Base-by-base conservation (phyloP, 441 rosid genomes). In the Populus hybrid region DNA sequence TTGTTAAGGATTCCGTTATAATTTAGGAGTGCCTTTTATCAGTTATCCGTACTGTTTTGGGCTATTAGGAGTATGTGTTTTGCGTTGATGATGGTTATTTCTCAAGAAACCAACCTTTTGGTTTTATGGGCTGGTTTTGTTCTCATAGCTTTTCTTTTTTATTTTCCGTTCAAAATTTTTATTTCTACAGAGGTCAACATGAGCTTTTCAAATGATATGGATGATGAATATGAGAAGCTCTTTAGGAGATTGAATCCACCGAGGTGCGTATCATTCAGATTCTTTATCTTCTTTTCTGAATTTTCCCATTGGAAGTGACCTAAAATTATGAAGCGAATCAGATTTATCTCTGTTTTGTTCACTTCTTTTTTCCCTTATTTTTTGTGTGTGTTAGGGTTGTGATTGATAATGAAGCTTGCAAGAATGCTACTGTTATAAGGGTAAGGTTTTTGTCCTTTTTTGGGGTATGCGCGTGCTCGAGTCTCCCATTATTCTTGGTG, bases 231-330 rank as follows among this genome's bases (percentile, higher is more conserved):
- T 80, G 94, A 86, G 87, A 93, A 93, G 64, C 91, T 93, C 45
- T 86, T 91, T 36, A 80, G 90, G 77, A 93, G 96, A 84, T 86
- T 93, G 91, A 93, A 93, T 80, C 98, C 96, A 59, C 98, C 98
- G 28, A 90, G 96, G 96, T 90, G 80, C 23, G 68, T 75, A 66
- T 63, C 3, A 11, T 42, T 4, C 16, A 67, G 23, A 71, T 64
- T 42, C 69, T 0, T 38, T 35, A 24, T 73, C 65, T 75, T 74
- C 68, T 64, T 79, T 35, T 9, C 33, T 77, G 21, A 56, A 16
- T 73, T 73, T 26, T 29, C 26, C 16, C 1, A 69, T 6, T 21
- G 50, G 64, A 64, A 69, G 50, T 26, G 23, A 74, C 24, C 24
- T 76, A 20, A 35, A 71, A 18, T 21, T 69, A 65, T 29, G 50